Conservation (phyloP, 805 yeast species). For the Lipomyces starkeyi region DNA sequence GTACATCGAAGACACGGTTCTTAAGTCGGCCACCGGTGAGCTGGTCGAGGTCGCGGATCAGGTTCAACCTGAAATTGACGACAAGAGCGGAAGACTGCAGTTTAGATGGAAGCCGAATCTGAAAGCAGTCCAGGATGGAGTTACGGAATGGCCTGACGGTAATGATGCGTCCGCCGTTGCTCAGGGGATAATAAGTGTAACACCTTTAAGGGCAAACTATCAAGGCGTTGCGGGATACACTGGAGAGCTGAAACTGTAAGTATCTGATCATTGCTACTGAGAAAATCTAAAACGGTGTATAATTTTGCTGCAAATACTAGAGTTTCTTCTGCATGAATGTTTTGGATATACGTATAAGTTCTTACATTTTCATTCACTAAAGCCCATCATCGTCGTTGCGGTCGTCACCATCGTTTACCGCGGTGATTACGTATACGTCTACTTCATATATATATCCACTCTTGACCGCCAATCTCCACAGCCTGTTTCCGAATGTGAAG, state of each 20-base stretch:
- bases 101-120: slow-evolving; percentile 89
- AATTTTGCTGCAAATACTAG: background rate
- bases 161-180: slow-evolving; percentile 75
- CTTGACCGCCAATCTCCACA: slow-evolving; percentile 44
- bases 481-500: slow-evolving; percentile 47
- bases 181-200: slow-evolving; percentile 60
- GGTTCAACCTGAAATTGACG: slow-evolving; percentile 54
- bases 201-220: slow-evolving; percentile 76
- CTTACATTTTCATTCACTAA: slow-evolving; percentile 3
- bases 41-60: slow-evolving; percentile 28
- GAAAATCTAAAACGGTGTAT: background rate
- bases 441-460: slow-evolving; percentile 54
- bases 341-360: background rate
- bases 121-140: slow-evolving; percentile 63
- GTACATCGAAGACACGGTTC: slow-evolving; percentile 38
- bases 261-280: slow-evolving; percentile 17
- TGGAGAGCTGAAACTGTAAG: slow-evolving; percentile 64
- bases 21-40: slow-evolving; percentile 21
- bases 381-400: background rate
- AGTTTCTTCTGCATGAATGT: background rate
- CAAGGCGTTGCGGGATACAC: slow-evolving; percentile 55
- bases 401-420: slow-evolving; percentile 22
- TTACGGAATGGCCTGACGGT: slow-evolving; percentile 52
- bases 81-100: slow-evolving; percentile 50
- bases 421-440: slow-evolving; percentile 47